These are phyloP conservation scores for Leishmania martiniquensis DNA, from an alignment of 208 protist species.

Conservation along the genomic window DNA sequence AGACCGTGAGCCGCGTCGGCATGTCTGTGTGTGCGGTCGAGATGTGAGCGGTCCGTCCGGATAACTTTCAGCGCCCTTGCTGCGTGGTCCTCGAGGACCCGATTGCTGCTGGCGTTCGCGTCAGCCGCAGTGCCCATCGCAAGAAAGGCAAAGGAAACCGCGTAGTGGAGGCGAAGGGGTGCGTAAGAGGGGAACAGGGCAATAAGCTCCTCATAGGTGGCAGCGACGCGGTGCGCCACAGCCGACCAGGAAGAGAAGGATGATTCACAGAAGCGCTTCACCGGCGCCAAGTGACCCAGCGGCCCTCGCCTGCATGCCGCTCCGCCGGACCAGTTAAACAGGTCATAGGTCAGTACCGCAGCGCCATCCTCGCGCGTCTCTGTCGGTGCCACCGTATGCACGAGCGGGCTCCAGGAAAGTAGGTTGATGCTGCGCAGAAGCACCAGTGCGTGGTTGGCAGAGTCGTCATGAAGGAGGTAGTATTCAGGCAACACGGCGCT, in stretches of 20 bases:
- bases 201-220: conserved; percentile 85
- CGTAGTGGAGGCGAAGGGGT: conserved; percentile 80
- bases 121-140: not conserved
- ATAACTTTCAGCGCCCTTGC: conserved; percentile 27
- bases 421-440: conserved; percentile 60
- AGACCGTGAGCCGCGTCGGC: conserved; percentile 32
- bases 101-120: not conserved
- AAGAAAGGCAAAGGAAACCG: conserved; percentile 26
- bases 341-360: conserved; percentile 9
- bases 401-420: conserved; percentile 35
- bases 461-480: conserved; percentile 57
- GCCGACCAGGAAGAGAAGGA: conserved; percentile 39
- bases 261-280: conserved; percentile 53
- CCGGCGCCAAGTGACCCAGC: conserved; percentile 5
- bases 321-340: conserved; percentile 59
- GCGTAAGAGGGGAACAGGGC: conserved; percentile 60
- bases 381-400: conserved; percentile 14
- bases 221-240: conserved; percentile 44
- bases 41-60: conserved; percentile 21
- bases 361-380: not conserved
- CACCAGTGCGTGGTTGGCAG: conserved; percentile 33
- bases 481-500: conserved; percentile 63
- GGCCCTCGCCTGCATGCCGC: conserved; percentile 23
- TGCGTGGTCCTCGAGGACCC: conserved; percentile 6
- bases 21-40: conserved; percentile 14